A percentile compares a stretch with the other conserved stretches of the same genome.
phyloP scores from a whole-genome alignment of 2,329 filamentous ascomycete species.

The Pseudogymnoascus sp. region DNA sequence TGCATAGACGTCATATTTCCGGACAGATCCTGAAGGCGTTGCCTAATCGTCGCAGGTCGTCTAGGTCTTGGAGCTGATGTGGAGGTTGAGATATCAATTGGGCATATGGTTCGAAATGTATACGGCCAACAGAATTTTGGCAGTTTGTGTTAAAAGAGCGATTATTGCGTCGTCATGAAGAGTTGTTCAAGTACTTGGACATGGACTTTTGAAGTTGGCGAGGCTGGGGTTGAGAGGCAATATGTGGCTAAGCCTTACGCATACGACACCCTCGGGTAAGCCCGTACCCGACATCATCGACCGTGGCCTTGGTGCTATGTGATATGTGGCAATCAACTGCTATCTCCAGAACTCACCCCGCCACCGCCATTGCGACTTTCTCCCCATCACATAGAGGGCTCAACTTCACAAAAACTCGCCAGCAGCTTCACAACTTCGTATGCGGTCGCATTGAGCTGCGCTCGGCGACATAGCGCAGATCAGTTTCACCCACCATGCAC shows the following conservation, averaged over 20 bases:
- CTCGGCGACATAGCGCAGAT: conserved; percentile 3
- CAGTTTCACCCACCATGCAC: conserved; percentile 22
- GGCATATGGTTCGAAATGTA: background rate
- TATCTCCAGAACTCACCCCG: background rate
- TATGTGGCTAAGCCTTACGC: conserved; percentile 8
- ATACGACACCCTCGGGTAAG: conserved; percentile 5
- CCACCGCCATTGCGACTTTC: background rate
- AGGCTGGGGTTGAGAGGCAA: background rate
- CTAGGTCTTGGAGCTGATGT: background rate
- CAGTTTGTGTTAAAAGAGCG: background rate
- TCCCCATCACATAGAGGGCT: background rate
- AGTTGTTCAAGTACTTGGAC: background rate
- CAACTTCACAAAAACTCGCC: background rate
- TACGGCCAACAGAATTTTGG: background rate
- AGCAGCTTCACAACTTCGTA: background rate
- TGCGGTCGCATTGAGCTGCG: conserved; percentile 4
- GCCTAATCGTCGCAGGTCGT: background rate
- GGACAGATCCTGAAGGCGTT: background rate
- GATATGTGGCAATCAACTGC: background rate
- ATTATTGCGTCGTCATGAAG: background rate
- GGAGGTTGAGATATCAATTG: background rate
- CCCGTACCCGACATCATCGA: conserved; percentile 2
- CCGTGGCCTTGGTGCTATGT: background rate
- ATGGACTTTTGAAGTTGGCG: conserved; percentile 6
- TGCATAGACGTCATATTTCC: conserved; percentile 42